A percentile compares a stretch with the other conserved stretches of the same genome.
Conservation (phyloP, 345 rosid genomes). For the Euphorbia lathyris region DNA sequence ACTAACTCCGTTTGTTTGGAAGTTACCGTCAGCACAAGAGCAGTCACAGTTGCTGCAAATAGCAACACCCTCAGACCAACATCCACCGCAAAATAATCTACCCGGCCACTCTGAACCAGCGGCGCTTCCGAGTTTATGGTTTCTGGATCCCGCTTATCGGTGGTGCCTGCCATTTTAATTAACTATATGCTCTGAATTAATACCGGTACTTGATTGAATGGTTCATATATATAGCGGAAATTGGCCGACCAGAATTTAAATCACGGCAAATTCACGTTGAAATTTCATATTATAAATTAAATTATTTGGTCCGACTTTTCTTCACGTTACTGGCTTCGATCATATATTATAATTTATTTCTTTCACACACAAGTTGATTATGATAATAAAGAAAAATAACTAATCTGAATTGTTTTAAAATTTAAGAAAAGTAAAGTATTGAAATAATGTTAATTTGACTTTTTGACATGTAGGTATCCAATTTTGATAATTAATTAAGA, state of each 20-base stretch:
- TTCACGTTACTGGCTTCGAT: too few relatives aligned
- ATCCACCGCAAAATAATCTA: conserved; percentile 30
- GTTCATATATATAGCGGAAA: not conserved
- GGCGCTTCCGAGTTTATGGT: conserved; percentile 1
- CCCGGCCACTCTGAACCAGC: conserved; percentile 1
- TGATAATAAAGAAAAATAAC: too few relatives aligned
- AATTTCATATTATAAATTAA: not conserved
- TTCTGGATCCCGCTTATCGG: conserved; percentile 14
- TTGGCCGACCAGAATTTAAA: too few relatives aligned
- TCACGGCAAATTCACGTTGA: not conserved
- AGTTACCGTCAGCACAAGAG: conserved; percentile 55
- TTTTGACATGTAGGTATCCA: too few relatives aligned
- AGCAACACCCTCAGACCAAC: conserved; percentile 48
- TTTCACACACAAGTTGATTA: too few relatives aligned
- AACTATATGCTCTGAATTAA: not conserved
- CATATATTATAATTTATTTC: too few relatives aligned
- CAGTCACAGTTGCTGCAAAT: conserved; percentile 47
- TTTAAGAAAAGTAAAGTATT: too few relatives aligned
- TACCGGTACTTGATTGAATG: not conserved
- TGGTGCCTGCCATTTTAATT: conserved; percentile 16
- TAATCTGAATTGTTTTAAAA: too few relatives aligned
- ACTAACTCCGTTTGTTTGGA: conserved; percentile 48
- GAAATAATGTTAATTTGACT: too few relatives aligned
- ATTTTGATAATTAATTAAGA: not conserved
- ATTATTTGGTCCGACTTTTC: not conserved